A percentile compares a stretch with the other conserved stretches of the same genome.
These are phyloP conservation scores for Cryptosporidium sp. DNA, from an alignment of 169 alveolate genomes.

Conservation along the genomic window DNA sequence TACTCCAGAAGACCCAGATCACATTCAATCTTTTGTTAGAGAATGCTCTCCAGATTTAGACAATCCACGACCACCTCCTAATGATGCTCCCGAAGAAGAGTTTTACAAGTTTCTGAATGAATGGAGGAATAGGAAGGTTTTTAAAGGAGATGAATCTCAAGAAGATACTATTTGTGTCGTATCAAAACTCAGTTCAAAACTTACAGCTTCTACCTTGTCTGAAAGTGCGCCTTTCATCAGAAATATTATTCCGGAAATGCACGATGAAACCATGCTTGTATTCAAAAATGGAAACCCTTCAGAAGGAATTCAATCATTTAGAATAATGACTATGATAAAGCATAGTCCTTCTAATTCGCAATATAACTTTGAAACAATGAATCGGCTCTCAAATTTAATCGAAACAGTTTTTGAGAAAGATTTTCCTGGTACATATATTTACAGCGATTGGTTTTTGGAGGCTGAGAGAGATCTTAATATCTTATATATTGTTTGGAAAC, in stretches of 20 bases:
- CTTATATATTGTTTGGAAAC: slow-evolving; percentile 59
- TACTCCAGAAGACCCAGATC: slow-evolving; percentile 55
- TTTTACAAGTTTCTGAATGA: slow-evolving; percentile 37
- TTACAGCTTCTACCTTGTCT: slow-evolving; percentile 15
- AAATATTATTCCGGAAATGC: slow-evolving; percentile 73
- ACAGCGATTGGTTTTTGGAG: slow-evolving; percentile 72
- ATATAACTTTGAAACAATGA: slow-evolving; percentile 52
- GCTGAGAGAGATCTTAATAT: slow-evolving; percentile 64
- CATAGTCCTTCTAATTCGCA: slow-evolving; percentile 44
- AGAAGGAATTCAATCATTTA: slow-evolving; percentile 46
- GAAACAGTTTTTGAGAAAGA: slow-evolving; percentile 54
- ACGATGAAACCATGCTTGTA: slow-evolving; percentile 62
- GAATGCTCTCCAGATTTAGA: slow-evolving; percentile 64
- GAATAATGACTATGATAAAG: slow-evolving; percentile 62
- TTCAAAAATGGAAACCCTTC: slow-evolving; percentile 55
- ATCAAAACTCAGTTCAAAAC: slow-evolving; percentile 33
- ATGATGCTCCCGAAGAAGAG: slow-evolving; percentile 48
- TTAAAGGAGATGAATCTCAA: slow-evolving; percentile 47
- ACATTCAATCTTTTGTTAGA: slow-evolving; percentile 41
- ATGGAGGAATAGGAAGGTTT: slow-evolving; percentile 59
- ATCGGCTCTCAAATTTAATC: slow-evolving; percentile 23
- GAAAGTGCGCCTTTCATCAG: slow-evolving; percentile 37
- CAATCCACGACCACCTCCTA: slow-evolving; percentile 43
- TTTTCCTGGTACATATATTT: slow-evolving; percentile 65
- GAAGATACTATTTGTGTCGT: slow-evolving; percentile 67